A percentile compares a stretch with the other conserved stretches of the same genome.
These are phyloP conservation scores for Trichosanthes truncata DNA, from an alignment of 306 rosid genomes.

Conservation along the genomic window DNA sequence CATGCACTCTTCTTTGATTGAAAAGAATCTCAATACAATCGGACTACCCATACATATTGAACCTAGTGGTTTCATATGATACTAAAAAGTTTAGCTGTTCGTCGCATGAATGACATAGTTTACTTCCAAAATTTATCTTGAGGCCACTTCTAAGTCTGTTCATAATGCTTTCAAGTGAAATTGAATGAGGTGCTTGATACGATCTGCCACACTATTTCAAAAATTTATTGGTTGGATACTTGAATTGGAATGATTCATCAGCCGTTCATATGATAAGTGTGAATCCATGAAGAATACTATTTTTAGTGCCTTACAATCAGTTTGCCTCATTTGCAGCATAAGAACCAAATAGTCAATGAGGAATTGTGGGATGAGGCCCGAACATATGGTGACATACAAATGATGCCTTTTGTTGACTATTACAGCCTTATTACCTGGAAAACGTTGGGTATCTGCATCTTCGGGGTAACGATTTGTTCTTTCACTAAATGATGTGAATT, in stretches of 20 bases:
- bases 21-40: not conserved
- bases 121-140: conserved; percentile 3
- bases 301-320: conserved; percentile 9
- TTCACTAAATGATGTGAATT: conserved; percentile 17
- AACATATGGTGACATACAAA: conserved; percentile 85
- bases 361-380: conserved; percentile 90
- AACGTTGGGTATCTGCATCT: conserved; percentile 86
- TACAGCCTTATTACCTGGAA: conserved; percentile 96
- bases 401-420: conserved; percentile 98
- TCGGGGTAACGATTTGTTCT: conserved; percentile 59
- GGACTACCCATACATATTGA: not conserved
- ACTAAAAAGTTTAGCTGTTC: not conserved
- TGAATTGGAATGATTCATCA: not conserved
- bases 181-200: not conserved
- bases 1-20: conserved; percentile 10
- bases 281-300: not conserved
- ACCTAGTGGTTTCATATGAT: not conserved
- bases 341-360: conserved; percentile 85
- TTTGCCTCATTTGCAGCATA: conserved; percentile 63
- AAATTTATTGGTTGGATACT: not conserved
- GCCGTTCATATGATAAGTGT: not conserved
- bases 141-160: not conserved
- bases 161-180: not conserved
- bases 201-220: not conserved
- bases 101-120: not conserved